Evolutionary conservation across 352 stramenopile species (phyloP).

Genomic region (Phytophthora aleatoria): DNA sequence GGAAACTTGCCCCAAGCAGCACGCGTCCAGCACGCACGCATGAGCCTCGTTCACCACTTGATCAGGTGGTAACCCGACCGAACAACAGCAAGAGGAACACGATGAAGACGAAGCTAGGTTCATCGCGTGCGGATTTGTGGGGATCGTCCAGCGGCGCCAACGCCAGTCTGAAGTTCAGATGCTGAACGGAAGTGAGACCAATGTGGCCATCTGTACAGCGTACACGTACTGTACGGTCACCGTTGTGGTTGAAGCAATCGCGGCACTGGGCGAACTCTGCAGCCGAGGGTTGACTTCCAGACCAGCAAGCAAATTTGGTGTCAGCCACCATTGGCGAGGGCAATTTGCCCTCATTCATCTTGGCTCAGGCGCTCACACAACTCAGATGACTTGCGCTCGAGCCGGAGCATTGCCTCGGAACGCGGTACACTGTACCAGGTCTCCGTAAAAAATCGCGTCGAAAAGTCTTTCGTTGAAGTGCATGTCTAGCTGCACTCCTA

Average conservation of each 20-base stretch:
- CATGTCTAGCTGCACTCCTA: constrained; percentile 7
- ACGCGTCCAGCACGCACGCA: constrained; percentile 5
- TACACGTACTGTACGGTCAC: no score
- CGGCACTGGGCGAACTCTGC: neutral
- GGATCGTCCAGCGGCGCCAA: constrained; percentile 2
- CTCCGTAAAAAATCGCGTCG: neutral
- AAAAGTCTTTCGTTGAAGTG: neutral
- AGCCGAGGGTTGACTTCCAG: neutral
- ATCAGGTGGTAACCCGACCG: neutral
- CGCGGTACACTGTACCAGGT: constrained; percentile 1
- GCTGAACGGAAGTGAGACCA: neutral
- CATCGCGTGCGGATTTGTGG: constrained; percentile 6
- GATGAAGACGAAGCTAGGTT: constrained; percentile 7
- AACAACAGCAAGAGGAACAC: constrained; percentile 1
- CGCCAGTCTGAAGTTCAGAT: neutral
- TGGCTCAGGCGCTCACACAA: neutral
- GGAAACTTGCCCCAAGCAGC: constrained; percentile 1
- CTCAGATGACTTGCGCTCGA: neutral
- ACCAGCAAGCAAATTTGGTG: neutral
- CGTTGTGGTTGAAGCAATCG: constrained; percentile 15
- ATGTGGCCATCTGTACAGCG: neutral
- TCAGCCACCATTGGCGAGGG: neutral
- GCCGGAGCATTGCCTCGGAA: neutral
- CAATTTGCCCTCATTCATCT: neutral
- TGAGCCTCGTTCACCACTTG: neutral